A percentile compares a stretch with the other conserved stretches of the same genome.
Evolutionary conservation across 106 monocot genomes (phyloP).

Genomic region (Ottelia alismoides): DNA sequence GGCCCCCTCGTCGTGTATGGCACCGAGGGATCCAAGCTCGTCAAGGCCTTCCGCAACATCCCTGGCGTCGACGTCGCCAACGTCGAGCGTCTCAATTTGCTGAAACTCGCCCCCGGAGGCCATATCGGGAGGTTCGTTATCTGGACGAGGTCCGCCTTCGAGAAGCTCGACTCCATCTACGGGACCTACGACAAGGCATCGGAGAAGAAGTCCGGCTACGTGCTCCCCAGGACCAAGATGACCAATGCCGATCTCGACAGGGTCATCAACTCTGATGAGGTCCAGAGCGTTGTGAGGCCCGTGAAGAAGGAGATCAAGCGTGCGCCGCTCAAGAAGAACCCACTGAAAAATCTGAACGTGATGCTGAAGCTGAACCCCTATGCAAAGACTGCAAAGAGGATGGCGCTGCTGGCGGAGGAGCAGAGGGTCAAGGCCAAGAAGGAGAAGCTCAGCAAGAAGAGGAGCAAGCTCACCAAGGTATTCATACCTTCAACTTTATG

Average conservation of each 20-base stretch:
- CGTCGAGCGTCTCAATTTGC: constrained; percentile 67
- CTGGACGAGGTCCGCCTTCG: constrained; percentile 85
- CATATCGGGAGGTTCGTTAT: constrained; percentile 66
- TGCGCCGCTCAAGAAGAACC: constrained; percentile 53
- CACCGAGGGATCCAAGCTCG: constrained; percentile 64
- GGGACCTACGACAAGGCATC: constrained; percentile 65
- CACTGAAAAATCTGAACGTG: constrained; percentile 37
- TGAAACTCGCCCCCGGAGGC: constrained; percentile 79
- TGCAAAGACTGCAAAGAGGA: constrained; percentile 65
- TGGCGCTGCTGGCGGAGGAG: constrained; percentile 53
- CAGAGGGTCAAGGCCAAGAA: constrained; percentile 55
- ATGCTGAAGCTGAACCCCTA: constrained; percentile 61
- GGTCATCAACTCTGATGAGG: constrained; percentile 78
- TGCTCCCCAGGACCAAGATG: constrained; percentile 80
- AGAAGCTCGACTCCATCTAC: constrained; percentile 66
- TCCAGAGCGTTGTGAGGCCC: constrained; percentile 67
- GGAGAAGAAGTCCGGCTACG: constrained; percentile 60
- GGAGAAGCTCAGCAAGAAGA: constrained; percentile 65
- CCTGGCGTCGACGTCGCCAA: constrained; percentile 69
- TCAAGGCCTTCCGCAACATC: constrained; percentile 71
- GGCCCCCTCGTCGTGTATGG: constrained; percentile 69
- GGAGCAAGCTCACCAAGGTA: constrained; percentile 38
- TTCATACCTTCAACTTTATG: not conserved
- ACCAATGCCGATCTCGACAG: constrained; percentile 55
- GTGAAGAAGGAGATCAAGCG: constrained; percentile 47